Base-by-base conservation (phyloP, 495 filamentous ascomycete genomes). In the Achaetomiella virescens region DNA sequence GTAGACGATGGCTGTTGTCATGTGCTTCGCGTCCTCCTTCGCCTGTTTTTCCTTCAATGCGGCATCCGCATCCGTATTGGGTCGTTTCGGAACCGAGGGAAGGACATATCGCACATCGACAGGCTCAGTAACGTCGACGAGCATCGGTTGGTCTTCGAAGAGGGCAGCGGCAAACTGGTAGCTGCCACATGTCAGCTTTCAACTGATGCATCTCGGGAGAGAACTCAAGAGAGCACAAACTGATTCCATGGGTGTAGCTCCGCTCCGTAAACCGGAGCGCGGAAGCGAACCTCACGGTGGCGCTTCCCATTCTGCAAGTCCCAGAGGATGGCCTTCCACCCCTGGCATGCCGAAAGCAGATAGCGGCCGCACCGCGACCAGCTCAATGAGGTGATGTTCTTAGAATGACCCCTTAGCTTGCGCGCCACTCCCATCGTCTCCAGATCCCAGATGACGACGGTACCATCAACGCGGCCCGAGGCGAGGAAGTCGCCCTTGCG, bases 281-380 rank as follows among this genome's bases (percentile, higher is more conserved):
- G 86, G 61, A 97, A 95, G 52, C 86, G 84, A 52, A 96, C 85
- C 59, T 81, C 75, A 58, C 78, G 75, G 62, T 76, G 71, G 44
- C 72, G 69, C 48, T 71, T 78, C 17, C 78, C 78, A 65, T 90
- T 85, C 59, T 85, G 77, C 43, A 98, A 71, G 71, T 98, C 95
- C 93, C 93, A 98, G 1, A 97, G 78, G 33, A 96, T 89, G 52
- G 84, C 90, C 70, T 91, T 95, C 87, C 91, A 97, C 64, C 96
- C 93, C 61, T 95, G 90, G 14, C 87, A 90, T n/a, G 88, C 84
- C 57, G 88, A 96, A 22, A 97, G 82, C n/a, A 99, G 80, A 70
- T 95, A 97, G 40, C 90, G 81, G 21, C 91, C 91, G 72, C 90
- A 86, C 58, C 87, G 76, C 8, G 90, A 96, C 93, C 93, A 99